Evolutionary conservation across 805 yeast species (phyloP).

Genomic region (Cyberlindnera subsufficiens): DNA sequence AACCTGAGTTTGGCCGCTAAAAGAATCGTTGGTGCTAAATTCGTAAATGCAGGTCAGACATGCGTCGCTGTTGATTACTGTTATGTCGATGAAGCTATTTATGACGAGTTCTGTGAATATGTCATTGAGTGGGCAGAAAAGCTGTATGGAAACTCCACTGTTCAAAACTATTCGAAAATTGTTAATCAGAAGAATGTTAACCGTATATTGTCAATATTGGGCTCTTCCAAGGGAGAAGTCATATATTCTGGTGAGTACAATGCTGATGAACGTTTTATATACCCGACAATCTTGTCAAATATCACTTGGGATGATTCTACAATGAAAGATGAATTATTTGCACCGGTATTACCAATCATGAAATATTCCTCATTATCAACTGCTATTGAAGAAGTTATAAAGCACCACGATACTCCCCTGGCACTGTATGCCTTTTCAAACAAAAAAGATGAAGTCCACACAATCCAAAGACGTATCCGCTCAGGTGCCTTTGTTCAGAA

Average conservation of each 20-base stretch:
- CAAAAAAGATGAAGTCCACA: constrained; percentile 37
- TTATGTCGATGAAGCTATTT: constrained; percentile 51
- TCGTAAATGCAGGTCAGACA: constrained; percentile 80
- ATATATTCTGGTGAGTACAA: constrained; percentile 29
- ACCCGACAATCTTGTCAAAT: constrained; percentile 65
- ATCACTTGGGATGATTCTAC: constrained; percentile 60
- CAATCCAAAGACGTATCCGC: constrained; percentile 47
- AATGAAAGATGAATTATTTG: constrained; percentile 77
- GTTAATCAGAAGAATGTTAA: constrained; percentile 49
- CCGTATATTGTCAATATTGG: constrained; percentile 38
- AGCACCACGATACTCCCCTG: constrained; percentile 67
- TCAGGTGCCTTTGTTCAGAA: constrained; percentile 49
- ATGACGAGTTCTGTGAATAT: constrained; percentile 40
- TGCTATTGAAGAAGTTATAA: constrained; percentile 37
- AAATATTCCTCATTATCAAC: constrained; percentile 40
- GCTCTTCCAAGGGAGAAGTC: constrained; percentile 40
- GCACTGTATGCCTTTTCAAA: constrained; percentile 67
- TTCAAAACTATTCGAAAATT: constrained; percentile 44
- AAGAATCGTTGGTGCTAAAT: constrained; percentile 74
- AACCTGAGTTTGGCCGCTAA: constrained; percentile 41
- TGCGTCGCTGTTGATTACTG: constrained; percentile 87
- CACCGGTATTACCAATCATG: constrained; percentile 77
- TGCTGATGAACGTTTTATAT: constrained; percentile 39
- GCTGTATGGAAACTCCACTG: constrained; percentile 38
- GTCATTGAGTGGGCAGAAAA: constrained; percentile 34